Evolutionary conservation across 2,329 filamentous ascomycete species (phyloP).

Genomic region (Trichoderma guizhouense): DNA sequence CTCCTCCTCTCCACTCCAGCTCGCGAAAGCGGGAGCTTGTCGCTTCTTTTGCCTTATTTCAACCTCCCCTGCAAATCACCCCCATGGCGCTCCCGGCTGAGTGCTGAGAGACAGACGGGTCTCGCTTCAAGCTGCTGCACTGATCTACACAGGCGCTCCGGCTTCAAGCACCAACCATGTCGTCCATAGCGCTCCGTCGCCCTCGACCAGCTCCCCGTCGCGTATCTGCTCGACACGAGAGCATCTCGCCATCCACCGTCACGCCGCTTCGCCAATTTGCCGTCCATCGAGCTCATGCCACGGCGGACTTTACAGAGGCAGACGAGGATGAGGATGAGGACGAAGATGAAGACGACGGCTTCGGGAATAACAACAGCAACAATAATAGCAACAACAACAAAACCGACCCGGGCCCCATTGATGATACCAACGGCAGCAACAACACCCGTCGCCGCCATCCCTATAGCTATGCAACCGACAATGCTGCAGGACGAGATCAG

Average conservation of each 20-base stretch:
- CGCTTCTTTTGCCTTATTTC: neutral
- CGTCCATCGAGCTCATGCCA: conserved; percentile 46
- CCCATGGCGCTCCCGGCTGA: conserved; percentile 17
- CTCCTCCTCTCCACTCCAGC: conserved; percentile 8
- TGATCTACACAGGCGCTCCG: neutral
- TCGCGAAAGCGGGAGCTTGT: conserved; percentile 12
- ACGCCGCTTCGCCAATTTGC: conserved; percentile 28
- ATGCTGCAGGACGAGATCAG: conserved; percentile 33
- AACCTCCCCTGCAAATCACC: neutral
- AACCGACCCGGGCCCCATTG: neutral
- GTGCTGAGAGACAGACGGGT: conserved; percentile 10
- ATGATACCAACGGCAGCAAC: neutral
- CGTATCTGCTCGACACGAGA: conserved; percentile 29
- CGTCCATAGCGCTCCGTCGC: conserved; percentile 36
- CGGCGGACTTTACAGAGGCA: conserved; percentile 63
- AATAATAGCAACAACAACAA: neutral
- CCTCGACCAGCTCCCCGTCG: conserved; percentile 34
- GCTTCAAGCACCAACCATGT: conserved; percentile 28
- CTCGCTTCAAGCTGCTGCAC: conserved; percentile 12
- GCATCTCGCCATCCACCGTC: conserved; percentile 33
- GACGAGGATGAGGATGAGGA: conserved; percentile 55
- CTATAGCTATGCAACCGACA: conserved; percentile 44
- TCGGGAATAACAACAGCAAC: conserved; percentile 19
- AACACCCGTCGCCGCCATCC: conserved; percentile 19
- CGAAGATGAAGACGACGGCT: conserved; percentile 34